Evolutionary conservation across 2,329 filamentous ascomycete species (phyloP).

Genomic region (Aspergillus sp.): DNA sequence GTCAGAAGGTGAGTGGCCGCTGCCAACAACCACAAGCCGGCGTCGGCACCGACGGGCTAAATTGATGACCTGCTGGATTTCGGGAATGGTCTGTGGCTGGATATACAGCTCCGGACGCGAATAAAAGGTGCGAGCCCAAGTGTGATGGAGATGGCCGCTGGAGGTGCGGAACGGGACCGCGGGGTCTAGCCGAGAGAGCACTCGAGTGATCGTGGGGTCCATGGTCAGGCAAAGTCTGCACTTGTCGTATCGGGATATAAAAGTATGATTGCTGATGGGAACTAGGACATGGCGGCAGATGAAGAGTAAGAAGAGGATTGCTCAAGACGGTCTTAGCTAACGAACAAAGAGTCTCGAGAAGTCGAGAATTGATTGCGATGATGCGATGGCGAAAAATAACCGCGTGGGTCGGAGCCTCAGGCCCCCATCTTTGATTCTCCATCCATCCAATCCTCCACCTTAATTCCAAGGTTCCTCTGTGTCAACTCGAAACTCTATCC

Average conservation of each 20-base stretch:
- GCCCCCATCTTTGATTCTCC: background rate
- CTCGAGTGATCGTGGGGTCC: slow-evolving; percentile 51
- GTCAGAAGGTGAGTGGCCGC: slow-evolving; percentile 87
- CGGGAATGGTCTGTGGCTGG: slow-evolving; percentile 72
- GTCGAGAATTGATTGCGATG: background rate
- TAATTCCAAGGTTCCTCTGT: background rate
- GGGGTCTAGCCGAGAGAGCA: slow-evolving; percentile 60
- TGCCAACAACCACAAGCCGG: slow-evolving; percentile 82
- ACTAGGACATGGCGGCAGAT: background rate
- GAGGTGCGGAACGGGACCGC: slow-evolving; percentile 74
- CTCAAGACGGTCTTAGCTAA: background rate
- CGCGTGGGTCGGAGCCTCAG: background rate
- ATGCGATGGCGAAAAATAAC: slow-evolving; percentile 1
- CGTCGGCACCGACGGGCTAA: slow-evolving; percentile 79
- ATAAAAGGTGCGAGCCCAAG: slow-evolving; percentile 92
- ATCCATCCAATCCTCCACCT: background rate
- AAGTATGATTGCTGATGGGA: background rate
- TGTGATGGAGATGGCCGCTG: slow-evolving; percentile 74
- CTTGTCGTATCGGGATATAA: background rate
- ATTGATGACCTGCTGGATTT: slow-evolving; percentile 79
- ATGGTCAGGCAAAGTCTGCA: slow-evolving; percentile 22
- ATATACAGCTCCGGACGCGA: slow-evolving; percentile 89
- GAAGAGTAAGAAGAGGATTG: background rate
- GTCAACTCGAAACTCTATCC: background rate
- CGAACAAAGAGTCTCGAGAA: background rate